phyloP scores from a whole-genome alignment of 78 protist species.

The Isochrysis galbana region DNA sequence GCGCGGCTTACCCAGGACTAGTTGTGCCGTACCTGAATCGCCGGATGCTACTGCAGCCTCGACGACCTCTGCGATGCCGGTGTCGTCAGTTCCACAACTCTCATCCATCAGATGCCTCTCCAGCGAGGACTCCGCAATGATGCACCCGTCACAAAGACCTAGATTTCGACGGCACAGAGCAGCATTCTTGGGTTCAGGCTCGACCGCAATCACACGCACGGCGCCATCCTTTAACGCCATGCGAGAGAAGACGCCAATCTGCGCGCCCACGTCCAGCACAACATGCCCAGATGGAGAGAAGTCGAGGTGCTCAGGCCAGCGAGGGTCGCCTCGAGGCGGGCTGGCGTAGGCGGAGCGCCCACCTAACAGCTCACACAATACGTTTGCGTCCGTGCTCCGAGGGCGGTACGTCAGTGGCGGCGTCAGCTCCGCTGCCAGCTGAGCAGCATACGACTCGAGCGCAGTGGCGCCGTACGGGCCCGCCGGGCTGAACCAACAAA shows the following conservation, averaged over 20 bases:
- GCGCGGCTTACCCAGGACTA: background rate
- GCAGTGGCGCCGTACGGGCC: background rate
- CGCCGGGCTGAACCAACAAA: background rate
- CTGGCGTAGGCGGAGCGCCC: background rate
- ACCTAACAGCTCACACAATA: background rate
- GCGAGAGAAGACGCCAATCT: background rate
- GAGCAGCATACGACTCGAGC: background rate
- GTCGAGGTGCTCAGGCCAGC: background rate
- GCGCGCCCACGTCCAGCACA: constrained; percentile 19
- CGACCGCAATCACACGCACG: background rate
- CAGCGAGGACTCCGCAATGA: too few species aligned
- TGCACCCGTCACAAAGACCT: too few species aligned
- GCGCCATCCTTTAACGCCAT: background rate
- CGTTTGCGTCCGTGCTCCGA: background rate
- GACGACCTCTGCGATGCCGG: background rate
- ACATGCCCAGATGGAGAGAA: background rate
- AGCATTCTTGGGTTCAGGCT: background rate
- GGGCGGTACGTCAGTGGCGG: background rate
- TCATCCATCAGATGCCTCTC: too few species aligned
- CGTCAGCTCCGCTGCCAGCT: background rate
- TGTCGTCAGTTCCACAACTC: background rate
- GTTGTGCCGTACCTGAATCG: background rate
- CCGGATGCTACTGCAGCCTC: background rate
- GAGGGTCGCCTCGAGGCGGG: background rate
- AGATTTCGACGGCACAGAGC: background rate